Evolutionary conservation across 2,329 filamentous ascomycete genomes (phyloP).

Genomic region (Tolypocladium album): DNA sequence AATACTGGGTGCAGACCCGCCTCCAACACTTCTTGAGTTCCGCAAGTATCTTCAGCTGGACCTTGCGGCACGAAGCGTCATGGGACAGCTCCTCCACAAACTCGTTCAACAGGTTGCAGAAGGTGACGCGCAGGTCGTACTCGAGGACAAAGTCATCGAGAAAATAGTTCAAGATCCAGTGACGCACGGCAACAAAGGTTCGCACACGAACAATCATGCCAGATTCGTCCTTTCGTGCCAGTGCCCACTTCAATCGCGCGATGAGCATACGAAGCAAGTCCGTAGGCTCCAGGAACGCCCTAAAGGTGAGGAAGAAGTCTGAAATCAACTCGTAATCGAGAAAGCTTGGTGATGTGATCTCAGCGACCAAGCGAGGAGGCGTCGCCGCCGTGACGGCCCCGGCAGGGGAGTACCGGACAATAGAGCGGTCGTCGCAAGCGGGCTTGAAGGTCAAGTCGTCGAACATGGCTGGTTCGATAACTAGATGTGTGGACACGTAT

Average conservation of each 20-base stretch:
- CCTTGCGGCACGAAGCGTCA: slow-evolving; percentile 33
- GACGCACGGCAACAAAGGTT: slow-evolving; percentile 87
- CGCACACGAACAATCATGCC: slow-evolving; percentile 92
- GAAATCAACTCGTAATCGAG: slow-evolving; percentile 95
- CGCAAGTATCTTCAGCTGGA: slow-evolving; percentile 71
- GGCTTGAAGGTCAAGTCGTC: slow-evolving; percentile 72
- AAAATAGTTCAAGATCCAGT: slow-evolving; percentile 98
- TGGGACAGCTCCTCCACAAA: slow-evolving; percentile 45
- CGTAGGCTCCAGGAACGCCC: slow-evolving; percentile 67
- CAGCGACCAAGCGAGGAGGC: slow-evolving; percentile 79
- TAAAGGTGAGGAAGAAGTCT: slow-evolving; percentile 94
- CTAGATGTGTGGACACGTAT: slow-evolving; percentile 36
- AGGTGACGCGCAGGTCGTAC: slow-evolving; percentile 60
- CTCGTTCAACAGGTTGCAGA: slow-evolving; percentile 72
- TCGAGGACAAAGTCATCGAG: slow-evolving; percentile 83
- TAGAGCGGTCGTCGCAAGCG: slow-evolving; percentile 61
- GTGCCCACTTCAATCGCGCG: slow-evolving; percentile 77
- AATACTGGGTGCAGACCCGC: slow-evolving; percentile 78
- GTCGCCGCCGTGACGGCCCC: slow-evolving; percentile 81
- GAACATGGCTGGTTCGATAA: slow-evolving; percentile 68
- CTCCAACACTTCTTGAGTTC: slow-evolving; percentile 98
- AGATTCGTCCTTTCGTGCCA: slow-evolving; percentile 67
- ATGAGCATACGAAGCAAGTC: slow-evolving; percentile 78
- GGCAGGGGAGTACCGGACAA: slow-evolving; percentile 71
- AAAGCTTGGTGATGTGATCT: slow-evolving; percentile 93